Percentiles rank a stretch among this genome's conserved stretches.
These are phyloP conservation scores for Tricholoma terreum DNA, from an alignment of 768 basidiomycete species.

Conservation along the genomic window DNA sequence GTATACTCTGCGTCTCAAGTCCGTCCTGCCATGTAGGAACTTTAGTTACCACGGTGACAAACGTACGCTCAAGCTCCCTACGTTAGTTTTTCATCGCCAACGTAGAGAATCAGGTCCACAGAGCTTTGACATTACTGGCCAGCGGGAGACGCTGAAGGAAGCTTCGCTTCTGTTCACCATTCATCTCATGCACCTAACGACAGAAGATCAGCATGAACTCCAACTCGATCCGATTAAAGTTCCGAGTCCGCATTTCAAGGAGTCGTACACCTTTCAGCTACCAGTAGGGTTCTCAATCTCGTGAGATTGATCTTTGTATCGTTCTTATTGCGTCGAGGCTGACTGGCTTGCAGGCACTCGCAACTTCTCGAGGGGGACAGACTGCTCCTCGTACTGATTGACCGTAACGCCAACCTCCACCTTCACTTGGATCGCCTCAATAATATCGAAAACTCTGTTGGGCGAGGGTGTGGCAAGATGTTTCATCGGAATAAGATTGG, in stretches of 20 bases:
- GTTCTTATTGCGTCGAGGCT: conserved; percentile 2
- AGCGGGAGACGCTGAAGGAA: conserved; percentile 6
- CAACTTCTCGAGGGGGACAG: conserved; percentile 42
- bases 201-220: conserved; percentile 15
- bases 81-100: background rate
- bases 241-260: conserved; percentile 27
- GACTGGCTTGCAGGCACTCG: conserved; percentile 14
- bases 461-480: conserved; percentile 9
- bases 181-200: conserved; percentile 4
- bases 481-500: conserved; percentile 48
- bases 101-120: background rate
- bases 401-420: conserved; percentile 28
- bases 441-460: conserved; percentile 31
- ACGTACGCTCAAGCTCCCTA: background rate
- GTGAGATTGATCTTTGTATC: conserved; percentile 22
- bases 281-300: conserved; percentile 24
- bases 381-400: conserved; percentile 40
- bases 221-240: conserved; percentile 31
- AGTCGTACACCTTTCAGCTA: conserved; percentile 23
- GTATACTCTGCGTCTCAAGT: background rate
- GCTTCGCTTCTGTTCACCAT: conserved; percentile 10
- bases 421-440: conserved; percentile 38
- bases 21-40: background rate
- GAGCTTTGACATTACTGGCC: background rate
- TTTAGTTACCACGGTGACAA: background rate